Evolutionary conservation across 805 yeast species (phyloP).

Genomic region (Kluyveromyces nonfermentans): DNA sequence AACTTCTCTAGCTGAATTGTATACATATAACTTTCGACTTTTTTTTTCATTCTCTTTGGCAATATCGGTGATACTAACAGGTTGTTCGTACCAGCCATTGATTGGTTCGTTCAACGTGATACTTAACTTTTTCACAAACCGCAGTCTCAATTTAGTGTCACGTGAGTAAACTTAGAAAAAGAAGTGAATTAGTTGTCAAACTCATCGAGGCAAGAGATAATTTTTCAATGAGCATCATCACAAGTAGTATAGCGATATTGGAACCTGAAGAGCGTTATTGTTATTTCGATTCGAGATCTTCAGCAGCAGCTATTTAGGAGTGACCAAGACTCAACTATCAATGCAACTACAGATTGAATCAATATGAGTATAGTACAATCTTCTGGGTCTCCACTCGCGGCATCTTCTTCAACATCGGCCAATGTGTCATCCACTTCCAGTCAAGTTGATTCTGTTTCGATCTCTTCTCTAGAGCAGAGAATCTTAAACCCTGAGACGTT

Average conservation of each 20-base stretch:
- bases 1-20: not conserved
- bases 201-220: not conserved
- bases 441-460: slow-evolving; percentile 3
- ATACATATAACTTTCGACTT: not conserved
- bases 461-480: slow-evolving; percentile 32
- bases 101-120: slow-evolving; percentile 2
- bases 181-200: not conserved
- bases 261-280: too few relatives aligned
- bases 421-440: not conserved
- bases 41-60: not conserved
- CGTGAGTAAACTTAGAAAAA: not conserved
- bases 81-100: not conserved
- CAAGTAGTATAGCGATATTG: too few relatives aligned
- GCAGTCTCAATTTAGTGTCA: not conserved
- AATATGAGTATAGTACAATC: not conserved
- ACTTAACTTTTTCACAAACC: too few relatives aligned
- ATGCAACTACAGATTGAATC: not conserved
- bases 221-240: not conserved
- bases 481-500: slow-evolving; percentile 56
- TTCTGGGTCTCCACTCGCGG: not conserved
- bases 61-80: not conserved
- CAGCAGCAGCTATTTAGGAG: not conserved
- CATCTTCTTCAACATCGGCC: not conserved
- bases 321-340: not conserved
- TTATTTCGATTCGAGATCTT: too few relatives aligned